These are phyloP conservation scores for Penicillium sp. DNA, from an alignment of 2,329 filamentous ascomycete genomes.

Conservation along the genomic window DNA sequence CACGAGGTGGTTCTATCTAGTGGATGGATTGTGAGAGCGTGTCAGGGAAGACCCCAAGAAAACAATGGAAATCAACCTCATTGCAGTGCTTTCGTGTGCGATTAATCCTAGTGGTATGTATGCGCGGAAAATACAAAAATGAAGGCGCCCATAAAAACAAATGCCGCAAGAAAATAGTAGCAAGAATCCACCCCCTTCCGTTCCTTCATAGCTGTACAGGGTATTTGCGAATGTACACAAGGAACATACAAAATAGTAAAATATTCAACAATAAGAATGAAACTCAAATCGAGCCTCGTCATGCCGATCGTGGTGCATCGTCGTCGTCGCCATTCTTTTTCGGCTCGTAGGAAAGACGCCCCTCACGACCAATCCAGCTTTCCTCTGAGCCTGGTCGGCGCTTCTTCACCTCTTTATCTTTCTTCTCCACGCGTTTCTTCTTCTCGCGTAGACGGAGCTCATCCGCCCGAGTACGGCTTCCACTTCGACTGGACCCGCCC, in stretches of 20 bases:
- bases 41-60: not conserved
- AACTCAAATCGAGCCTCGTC: not conserved
- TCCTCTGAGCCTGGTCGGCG: constrained; percentile 14
- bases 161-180: not conserved
- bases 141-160: not conserved
- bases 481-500: constrained; percentile 43
- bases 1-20: constrained; percentile 2
- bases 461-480: constrained; percentile 33
- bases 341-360: constrained; percentile 4
- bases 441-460: constrained; percentile 33
- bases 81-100: not conserved
- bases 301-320: constrained; percentile 1
- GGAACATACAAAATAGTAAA: not conserved
- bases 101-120: not conserved
- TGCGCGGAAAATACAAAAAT: not conserved
- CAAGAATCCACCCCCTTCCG: not conserved
- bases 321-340: not conserved
- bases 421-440: constrained; percentile 33
- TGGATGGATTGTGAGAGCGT: not conserved
- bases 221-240: constrained; percentile 6
- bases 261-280: not conserved
- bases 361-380: constrained; percentile 28
- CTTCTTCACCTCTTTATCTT: constrained; percentile 30
- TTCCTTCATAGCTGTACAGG: not conserved
- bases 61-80: not conserved